A percentile compares a stretch with the other conserved stretches of the same genome.
Conservation (phyloP, 2,329 filamentous ascomycete genomes). For the Raffaelea albimanens region DNA sequence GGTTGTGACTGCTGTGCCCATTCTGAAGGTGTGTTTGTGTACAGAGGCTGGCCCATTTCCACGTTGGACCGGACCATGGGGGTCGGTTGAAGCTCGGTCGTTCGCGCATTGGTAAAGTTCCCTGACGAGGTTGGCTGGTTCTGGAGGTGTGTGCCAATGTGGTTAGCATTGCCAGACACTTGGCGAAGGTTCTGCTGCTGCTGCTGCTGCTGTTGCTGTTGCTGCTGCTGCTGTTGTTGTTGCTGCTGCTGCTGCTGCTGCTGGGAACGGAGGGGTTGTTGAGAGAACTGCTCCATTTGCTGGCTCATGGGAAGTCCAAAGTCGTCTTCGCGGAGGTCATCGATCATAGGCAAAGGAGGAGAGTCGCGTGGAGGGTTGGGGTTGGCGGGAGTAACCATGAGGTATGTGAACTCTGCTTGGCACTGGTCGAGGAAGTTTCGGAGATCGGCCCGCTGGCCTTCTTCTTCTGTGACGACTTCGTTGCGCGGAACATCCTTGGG, state of each 20-base stretch:
- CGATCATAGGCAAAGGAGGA: slow-evolving; percentile 42
- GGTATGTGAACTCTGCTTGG: slow-evolving; percentile 56
- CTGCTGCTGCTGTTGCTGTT: slow-evolving; percentile 27
- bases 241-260: slow-evolving; percentile 50
- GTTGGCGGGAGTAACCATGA: slow-evolving; percentile 59
- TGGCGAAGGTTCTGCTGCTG: slow-evolving; percentile 30
- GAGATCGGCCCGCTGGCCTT: slow-evolving; percentile 41
- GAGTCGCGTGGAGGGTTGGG: slow-evolving; percentile 56
- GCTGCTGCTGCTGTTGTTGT: slow-evolving; percentile 29
- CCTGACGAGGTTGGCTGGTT: slow-evolving; percentile 23
- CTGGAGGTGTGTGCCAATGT: slow-evolving; percentile 38
- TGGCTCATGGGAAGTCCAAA: slow-evolving; percentile 36
- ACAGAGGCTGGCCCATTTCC: slow-evolving; percentile 29
- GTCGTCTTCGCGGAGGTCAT: slow-evolving; percentile 48
- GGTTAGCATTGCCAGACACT: slow-evolving; percentile 40
- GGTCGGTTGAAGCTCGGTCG: slow-evolving; percentile 30
- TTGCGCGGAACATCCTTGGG: slow-evolving; percentile 34
- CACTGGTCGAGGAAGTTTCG: slow-evolving; percentile 56
- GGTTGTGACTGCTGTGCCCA: slow-evolving; percentile 18
- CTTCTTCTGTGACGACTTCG: slow-evolving; percentile 36
- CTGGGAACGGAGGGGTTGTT: slow-evolving; percentile 22
- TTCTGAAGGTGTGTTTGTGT: slow-evolving; percentile 16
- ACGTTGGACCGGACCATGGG: slow-evolving; percentile 45
- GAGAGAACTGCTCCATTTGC: slow-evolving; percentile 22
- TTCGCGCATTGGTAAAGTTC: slow-evolving; percentile 23